A percentile compares a stretch with the other conserved stretches of the same genome.
phyloP scores from a whole-genome alignment of 2,329 filamentous ascomycete species.

The Elsinoe ampelina region DNA sequence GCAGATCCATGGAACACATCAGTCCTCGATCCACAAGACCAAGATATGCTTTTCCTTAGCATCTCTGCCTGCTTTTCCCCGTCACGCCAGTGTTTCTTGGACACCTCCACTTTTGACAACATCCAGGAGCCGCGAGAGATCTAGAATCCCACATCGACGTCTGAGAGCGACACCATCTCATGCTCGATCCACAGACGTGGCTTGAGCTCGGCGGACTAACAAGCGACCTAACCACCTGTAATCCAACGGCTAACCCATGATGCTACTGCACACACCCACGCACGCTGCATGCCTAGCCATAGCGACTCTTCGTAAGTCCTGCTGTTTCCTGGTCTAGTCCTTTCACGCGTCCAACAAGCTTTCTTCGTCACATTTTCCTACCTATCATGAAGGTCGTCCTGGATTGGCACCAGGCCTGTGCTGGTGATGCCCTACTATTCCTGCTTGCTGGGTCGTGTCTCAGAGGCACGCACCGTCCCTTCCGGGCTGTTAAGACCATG shows the following conservation, averaged over 20 bases:
- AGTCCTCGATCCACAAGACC: not conserved
- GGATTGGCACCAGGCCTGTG: not conserved
- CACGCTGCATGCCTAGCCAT: not conserved
- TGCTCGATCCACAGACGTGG: not conserved
- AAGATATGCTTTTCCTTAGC: not conserved
- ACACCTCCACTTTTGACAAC: not conserved
- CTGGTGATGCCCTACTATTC: not conserved
- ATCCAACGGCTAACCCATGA: not conserved
- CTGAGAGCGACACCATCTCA: not conserved
- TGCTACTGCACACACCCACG: not conserved
- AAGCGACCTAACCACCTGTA: not conserved
- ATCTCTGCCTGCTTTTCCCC: not conserved
- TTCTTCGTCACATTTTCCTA: not conserved
- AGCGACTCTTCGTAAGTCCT: not conserved
- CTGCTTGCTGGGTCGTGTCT: not conserved
- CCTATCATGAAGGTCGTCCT: not conserved
- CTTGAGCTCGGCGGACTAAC: conserved; percentile 8
- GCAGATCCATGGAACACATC: too few species aligned
- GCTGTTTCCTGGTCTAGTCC: not conserved
- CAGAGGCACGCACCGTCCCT: conserved; percentile 3
- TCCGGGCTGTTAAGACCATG: not conserved
- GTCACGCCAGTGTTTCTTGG: not conserved
- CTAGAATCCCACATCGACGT: not conserved
- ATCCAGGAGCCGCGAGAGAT: not conserved
- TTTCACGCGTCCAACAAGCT: conserved; percentile 7